These are phyloP conservation scores for Pleurozium schreberi DNA, from an alignment of 225 moss, liverwort and hornwort species.

Conservation along the genomic window DNA sequence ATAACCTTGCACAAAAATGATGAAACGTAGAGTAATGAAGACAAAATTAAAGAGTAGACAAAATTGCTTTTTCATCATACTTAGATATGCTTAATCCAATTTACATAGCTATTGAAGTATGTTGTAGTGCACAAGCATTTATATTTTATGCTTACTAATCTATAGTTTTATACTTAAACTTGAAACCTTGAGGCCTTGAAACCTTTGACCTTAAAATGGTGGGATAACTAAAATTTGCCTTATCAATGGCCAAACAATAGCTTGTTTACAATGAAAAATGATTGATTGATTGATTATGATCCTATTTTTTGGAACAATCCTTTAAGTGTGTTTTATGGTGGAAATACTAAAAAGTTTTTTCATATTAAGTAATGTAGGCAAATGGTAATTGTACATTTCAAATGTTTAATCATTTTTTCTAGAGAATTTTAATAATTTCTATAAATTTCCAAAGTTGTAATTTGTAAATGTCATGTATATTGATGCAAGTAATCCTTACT, in stretches of 20 bases:
- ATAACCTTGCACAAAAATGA: neutral
- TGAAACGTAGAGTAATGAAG: neutral
- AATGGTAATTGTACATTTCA: neutral
- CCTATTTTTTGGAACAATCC: fast-evolving
- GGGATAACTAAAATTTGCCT: neutral
- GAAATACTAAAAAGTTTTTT: neutral
- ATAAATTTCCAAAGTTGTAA: neutral
- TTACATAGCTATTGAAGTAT: neutral
- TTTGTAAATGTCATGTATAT: neutral
- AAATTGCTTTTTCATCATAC: neutral
- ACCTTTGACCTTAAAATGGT: fast-evolving
- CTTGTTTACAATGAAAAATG: neutral
- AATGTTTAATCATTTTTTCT: neutral
- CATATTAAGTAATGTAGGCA: neutral
- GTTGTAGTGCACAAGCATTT: neutral
- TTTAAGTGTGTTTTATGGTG: neutral
- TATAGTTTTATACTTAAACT: too few species aligned
- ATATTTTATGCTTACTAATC: neutral
- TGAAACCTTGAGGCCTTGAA: neutral
- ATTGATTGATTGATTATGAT: too few species aligned
- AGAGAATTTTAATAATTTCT: neutral
- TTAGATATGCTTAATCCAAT: neutral
- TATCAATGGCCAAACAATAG: neutral
- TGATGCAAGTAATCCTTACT: too few species aligned
- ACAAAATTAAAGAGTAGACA: neutral